phyloP scores from a whole-genome alignment of 441 rosid species.

The Breynia disticha region DNA sequence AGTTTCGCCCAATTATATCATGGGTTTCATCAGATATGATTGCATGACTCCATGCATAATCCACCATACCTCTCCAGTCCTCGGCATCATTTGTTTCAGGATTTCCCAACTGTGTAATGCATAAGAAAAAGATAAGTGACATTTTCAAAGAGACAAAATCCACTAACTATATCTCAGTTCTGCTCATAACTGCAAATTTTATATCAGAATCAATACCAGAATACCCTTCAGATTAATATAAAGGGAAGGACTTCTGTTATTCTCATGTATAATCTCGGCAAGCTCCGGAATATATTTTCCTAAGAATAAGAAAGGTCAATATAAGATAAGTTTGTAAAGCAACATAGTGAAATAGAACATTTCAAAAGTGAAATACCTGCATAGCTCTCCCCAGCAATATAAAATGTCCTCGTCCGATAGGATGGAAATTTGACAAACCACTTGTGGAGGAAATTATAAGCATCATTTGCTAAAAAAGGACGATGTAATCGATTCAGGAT shows the following conservation, averaged over 20 bases:
- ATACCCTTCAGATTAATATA: slow-evolving; percentile 68
- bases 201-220: slow-evolving; percentile 41
- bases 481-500: slow-evolving; percentile 1
- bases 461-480: slow-evolving; percentile 59
- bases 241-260: slow-evolving; percentile 48
- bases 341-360: not conserved
- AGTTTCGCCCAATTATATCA: slow-evolving; percentile 37
- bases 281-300: slow-evolving; percentile 86
- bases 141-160: too few species aligned
- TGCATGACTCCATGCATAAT: slow-evolving; percentile 97
- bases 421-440: slow-evolving; percentile 83
- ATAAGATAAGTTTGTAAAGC: not conserved
- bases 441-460: slow-evolving; percentile 62
- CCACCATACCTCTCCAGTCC: slow-evolving; percentile 82
- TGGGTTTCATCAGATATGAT: slow-evolving; percentile 85
- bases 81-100: slow-evolving; percentile 80
- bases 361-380: slow-evolving; percentile 57
- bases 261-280: slow-evolving; percentile 62
- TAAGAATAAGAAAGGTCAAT: slow-evolving; percentile 13
- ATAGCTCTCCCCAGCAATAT: slow-evolving; percentile 95
- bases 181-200: not conserved
- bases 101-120: slow-evolving; percentile 59
- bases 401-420: slow-evolving; percentile 42
- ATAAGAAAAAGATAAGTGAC: too few species aligned
- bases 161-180: not conserved